Evolutionary conservation across 345 rosid species (phyloP), one percentile per base, ranked within the genome.

Genomic region (Viola odorata): DNA sequence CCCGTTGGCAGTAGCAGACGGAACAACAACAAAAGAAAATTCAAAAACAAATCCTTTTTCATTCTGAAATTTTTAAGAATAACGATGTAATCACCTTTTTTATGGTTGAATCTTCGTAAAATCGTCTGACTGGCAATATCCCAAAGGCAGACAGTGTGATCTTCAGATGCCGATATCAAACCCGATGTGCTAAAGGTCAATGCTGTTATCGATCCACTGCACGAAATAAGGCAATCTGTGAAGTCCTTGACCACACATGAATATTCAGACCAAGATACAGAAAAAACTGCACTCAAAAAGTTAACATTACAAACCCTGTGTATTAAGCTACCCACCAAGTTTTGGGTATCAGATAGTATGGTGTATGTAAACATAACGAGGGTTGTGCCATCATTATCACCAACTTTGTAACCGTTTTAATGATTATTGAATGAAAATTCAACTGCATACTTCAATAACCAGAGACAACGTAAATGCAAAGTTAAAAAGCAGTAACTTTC

Each of bases 111-210:
- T 67, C 75, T 70, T 57, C 70, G 70, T 8, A 75, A 37, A 13
- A 74, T 58, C 53, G 52, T 59, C 71, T 68, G 5, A 10, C 41
- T 61, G 15, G 23, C 7, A 9, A 73, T 58, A 70, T 82, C 78
- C 87, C 87, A 82, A 10, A 82, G 78, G 72, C 80, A 77, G 58
- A 80, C 69, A 16, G 74, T 80, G 67, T 70, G 49, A 50, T 82
- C 87, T 57, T 77, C 77, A 4, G 84, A 80, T 62, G 84, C 80
- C 12, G 87, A 82, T 75, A 82, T 50, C 61, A 82, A 57, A 62
- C 73, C 75, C 12, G 60, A 60, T 37, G 57, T 37, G 7, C 80
- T 53, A 67, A 79, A 73, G 42, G 71, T 55, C 73, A 82, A 55
- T 65, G 86, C 82, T 44, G 78, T 82, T 62, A 79, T 79, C 4